Conservation (phyloP, 176 grass and related monocot genomes). For the Secale cereale region DNA sequence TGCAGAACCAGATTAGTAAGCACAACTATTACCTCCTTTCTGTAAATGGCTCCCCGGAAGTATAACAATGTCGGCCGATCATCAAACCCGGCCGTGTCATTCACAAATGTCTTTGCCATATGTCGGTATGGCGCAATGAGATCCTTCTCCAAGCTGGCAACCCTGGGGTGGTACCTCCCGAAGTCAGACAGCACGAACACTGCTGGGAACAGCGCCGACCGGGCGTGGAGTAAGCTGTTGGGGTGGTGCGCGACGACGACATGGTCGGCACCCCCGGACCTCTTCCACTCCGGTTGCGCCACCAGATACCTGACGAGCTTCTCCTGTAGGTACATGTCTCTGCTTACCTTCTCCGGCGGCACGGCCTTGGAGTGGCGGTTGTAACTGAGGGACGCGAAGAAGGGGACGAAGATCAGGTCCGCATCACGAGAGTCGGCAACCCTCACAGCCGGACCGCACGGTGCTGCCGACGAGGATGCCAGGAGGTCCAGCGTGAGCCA, state of each 20-base stretch:
- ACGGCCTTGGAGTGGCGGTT: constrained; percentile 68
- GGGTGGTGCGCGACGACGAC: constrained; percentile 92
- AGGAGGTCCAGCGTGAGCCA: constrained; percentile 92
- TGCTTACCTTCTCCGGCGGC: constrained; percentile 56
- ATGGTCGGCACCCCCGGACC: constrained; percentile 64
- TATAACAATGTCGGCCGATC: constrained; percentile 63
- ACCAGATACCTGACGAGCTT: constrained; percentile 61
- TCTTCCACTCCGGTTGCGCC: constrained; percentile 64
- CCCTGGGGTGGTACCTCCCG: constrained; percentile 70
- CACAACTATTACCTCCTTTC: constrained; percentile 83
- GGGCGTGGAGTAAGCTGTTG: constrained; percentile 75
- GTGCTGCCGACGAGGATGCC: constrained; percentile 21
- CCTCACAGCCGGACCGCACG: constrained; percentile 46
- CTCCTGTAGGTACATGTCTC: constrained; percentile 56
- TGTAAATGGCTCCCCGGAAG: constrained; percentile 89
- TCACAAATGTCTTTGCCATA: constrained; percentile 61
- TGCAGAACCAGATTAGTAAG: not conserved
- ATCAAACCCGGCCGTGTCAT: constrained; percentile 72
- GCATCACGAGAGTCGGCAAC: constrained; percentile 58
- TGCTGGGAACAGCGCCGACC: constrained; percentile 48
- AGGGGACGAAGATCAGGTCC: constrained; percentile 84
- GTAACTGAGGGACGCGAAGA: constrained; percentile 88
- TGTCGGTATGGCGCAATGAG: constrained; percentile 81
- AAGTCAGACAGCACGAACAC: constrained; percentile 89
- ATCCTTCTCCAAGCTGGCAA: constrained; percentile 90